Evolutionary conservation across 208 protist genomes (phyloP), one percentile per base, ranked within the genome.

Genomic region (Acanthamoeba divionensis): DNA sequence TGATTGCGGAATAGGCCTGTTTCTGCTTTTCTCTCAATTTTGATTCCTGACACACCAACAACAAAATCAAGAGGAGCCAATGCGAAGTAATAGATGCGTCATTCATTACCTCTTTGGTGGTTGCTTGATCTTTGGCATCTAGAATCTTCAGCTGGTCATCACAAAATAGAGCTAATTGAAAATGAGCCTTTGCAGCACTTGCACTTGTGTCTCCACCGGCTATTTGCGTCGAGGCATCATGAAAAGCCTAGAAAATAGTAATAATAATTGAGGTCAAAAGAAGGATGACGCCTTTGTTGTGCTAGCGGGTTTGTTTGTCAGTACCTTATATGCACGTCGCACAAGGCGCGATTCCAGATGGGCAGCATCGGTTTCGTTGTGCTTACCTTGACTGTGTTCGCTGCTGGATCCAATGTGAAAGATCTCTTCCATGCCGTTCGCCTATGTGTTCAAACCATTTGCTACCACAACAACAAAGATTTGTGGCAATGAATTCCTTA

Each of bases 131-230:
- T 45, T 77, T 65, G 75, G 38, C 12, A 38, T 60, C 79, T 54
- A 90, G 41, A 36, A 50, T 50, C 55, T 93, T 94, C 21, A 95
- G 66, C n/a, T 91, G 38, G 15, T 92, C 60, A 55, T 95, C 90
- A 62, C 93, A 94, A 47, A 95, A 95, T n/a, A 93, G 57, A 24
- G 69, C 94, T 77, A 95, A 91, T 83, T 93, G 79, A 4, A 92
- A 67, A 48, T 93, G 62, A 9, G 93, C 91, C 63, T 94, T 93
- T 9, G 92, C 82, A 6, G 54, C 41, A 6, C 52, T 36, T 18
- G 29, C 47, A n/a, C 9, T 85, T 31, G 31, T 33, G 52, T 85
- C 75, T n/a, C 24, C 52, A 6, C 36, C 8, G 13, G 5, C 52
- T 7, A 57, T 65, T 29, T 50, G 33, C 75, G 60, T 57, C 36